Evolutionary conservation across 805 yeast species (phyloP).

Genomic region (Isabelozyma pseudorhagii): DNA sequence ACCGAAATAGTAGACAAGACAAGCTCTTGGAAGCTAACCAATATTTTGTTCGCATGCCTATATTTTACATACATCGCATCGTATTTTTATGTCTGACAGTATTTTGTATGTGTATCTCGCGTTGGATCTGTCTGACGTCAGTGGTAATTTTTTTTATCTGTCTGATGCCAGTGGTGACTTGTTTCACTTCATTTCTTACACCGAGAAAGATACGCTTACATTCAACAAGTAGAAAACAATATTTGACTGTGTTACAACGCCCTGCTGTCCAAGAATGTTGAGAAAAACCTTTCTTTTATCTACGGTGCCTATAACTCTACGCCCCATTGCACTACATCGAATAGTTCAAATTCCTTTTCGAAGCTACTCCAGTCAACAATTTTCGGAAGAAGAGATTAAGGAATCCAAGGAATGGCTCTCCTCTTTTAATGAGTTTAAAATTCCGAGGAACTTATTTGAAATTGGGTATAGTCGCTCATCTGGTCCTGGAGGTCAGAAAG

Average conservation of each 20-base stretch:
- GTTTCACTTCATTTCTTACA: not conserved
- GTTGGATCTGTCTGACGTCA: not conserved
- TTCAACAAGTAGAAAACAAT: too few species aligned
- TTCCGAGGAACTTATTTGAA: constrained; percentile 47
- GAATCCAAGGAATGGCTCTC: constrained; percentile 44
- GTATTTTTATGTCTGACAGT: not conserved
- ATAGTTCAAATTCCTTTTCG: not conserved
- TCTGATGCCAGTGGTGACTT: not conserved
- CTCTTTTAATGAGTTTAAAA: constrained; percentile 17
- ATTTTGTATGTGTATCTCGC: not conserved
- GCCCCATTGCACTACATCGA: not conserved
- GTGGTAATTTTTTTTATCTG: not conserved
- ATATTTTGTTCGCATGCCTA: not conserved
- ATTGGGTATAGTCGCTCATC: constrained; percentile 57
- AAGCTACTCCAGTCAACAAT: constrained; percentile 3
- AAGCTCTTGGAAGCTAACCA: too few species aligned
- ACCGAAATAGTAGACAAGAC: too few species aligned
- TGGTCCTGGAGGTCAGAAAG: constrained; percentile 90
- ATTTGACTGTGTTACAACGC: not conserved
- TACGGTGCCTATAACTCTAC: not conserved
- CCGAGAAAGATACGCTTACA: not conserved
- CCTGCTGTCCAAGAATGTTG: not conserved
- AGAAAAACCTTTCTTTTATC: not conserved
- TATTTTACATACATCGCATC: not conserved
- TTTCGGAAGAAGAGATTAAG: constrained; percentile 17